phyloP scores from a whole-genome alignment of 2,329 filamentous ascomycete species.

The Fusarium hostae region DNA sequence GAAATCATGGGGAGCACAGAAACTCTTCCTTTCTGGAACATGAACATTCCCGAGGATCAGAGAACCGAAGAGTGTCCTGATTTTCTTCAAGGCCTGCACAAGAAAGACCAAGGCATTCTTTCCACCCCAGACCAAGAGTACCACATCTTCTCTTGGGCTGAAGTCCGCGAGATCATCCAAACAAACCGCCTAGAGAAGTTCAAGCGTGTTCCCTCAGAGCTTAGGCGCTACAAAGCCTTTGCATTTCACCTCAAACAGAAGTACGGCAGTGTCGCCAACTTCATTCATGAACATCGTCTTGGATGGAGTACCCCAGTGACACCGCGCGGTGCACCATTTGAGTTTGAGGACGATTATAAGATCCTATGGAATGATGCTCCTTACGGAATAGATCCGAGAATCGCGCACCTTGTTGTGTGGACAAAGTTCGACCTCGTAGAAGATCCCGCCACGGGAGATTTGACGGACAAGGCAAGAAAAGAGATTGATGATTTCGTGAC shows the following conservation, averaged over 20 bases:
- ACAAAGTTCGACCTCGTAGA: conserved; percentile 86
- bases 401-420: conserved; percentile 91
- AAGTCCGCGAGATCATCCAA: conserved; percentile 71
- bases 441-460: conserved; percentile 70
- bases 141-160: conserved; percentile 72
- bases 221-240: conserved; percentile 81
- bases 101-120: conserved; percentile 78
- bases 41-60: conserved; percentile 75
- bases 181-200: conserved; percentile 80
- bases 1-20: conserved; percentile 51
- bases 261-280: conserved; percentile 82
- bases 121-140: conserved; percentile 76
- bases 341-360: conserved; percentile 68
- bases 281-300: conserved; percentile 76
- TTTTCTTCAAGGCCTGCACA: conserved; percentile 70
- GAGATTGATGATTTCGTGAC: conserved; percentile 78
- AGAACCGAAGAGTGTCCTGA: conserved; percentile 76
- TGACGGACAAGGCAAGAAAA: conserved; percentile 70
- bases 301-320: conserved; percentile 68
- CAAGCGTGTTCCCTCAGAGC: conserved; percentile 78
- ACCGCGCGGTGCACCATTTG: conserved; percentile 54
- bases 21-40: conserved; percentile 78
- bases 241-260: conserved; percentile 70
- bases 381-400: conserved; percentile 81
- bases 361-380: conserved; percentile 94